Evolutionary conservation across 2,329 filamentous ascomycete genomes (phyloP).

Genomic region (Raffaelea arxii): DNA sequence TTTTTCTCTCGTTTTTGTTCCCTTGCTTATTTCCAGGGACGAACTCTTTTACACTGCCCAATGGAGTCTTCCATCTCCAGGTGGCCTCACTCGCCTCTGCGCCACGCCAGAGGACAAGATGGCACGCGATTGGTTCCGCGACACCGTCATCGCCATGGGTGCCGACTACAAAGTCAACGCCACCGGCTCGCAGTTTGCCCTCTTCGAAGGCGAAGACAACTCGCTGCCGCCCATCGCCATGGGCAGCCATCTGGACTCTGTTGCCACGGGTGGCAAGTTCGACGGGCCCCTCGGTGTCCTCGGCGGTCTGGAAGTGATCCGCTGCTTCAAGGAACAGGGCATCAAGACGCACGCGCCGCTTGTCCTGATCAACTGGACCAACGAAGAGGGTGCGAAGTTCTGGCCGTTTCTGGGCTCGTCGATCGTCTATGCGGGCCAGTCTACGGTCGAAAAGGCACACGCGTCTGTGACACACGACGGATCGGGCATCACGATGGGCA

Average conservation of each 20-base stretch:
- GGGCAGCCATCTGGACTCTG: conserved; percentile 52
- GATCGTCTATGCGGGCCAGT: conserved; percentile 11
- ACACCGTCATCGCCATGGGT: conserved; percentile 10
- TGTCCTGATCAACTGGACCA: conserved; percentile 61
- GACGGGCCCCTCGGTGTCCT: conserved; percentile 63
- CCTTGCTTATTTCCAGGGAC: not conserved
- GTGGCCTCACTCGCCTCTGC: conserved; percentile 5
- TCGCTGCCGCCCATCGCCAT: conserved; percentile 53
- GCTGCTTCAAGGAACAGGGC: conserved; percentile 50
- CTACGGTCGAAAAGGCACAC: conserved; percentile 4
- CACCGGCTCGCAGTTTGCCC: conserved; percentile 16
- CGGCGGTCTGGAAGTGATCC: conserved; percentile 57
- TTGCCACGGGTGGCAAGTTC: conserved; percentile 48
- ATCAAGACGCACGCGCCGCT: conserved; percentile 56
- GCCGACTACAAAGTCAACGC: conserved; percentile 12
- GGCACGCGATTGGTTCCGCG: conserved; percentile 13
- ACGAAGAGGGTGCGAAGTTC: conserved; percentile 21
- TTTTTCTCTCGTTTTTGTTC: not conserved
- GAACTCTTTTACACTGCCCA: conserved; percentile 2
- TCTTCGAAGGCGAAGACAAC: conserved; percentile 48
- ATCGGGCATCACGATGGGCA: conserved; percentile 9
- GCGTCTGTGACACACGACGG: conserved; percentile 3
- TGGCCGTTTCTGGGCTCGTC: conserved; percentile 10
- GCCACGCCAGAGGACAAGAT: conserved; percentile 12
- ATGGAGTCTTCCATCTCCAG: conserved; percentile 1